Base-by-base conservation (phyloP, 176 grass and related monocot species). In the Lolium perenne region DNA sequence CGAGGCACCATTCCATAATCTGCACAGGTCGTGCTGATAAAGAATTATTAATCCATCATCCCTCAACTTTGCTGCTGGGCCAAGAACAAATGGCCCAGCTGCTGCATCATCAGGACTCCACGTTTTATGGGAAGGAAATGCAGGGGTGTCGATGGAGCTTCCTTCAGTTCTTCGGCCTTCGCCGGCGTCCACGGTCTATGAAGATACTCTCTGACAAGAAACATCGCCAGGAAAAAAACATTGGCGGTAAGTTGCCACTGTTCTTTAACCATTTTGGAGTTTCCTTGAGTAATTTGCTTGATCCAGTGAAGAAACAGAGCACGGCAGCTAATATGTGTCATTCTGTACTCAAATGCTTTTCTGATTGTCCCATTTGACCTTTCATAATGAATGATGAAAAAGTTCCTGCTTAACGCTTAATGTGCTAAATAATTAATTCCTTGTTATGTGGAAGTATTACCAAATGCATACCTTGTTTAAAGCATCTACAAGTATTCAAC, bases 91-190 rank as follows among this genome's bases (percentile, higher is more conserved):
- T 91, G 90, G 77, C 77, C 82, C 79, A 80, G 88, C 55, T 92
- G 45, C 80, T 93, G 78, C 86, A 91, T 76, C 91, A 93, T 61
- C 91, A 97, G 78, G 89, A 97, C 2, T 82, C 91, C 0, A 55
- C 15, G 2, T 66, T 91, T 35, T 88, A 91, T 70, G 83, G 89
- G 57, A 97, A 94, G 86, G 87, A 93, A 68, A 62, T 89, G 55
- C 50, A 87, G 10, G 89, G 95, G 58, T 65, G 82, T 56, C 70
- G 67, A 72, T 95, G 91, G 91, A 73, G 92, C 79, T 87, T 94
- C 45, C 79, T 94, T 86, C 91, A 95, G 47, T 93, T 94, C 72
- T 94, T 97, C 11, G 91, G 93, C 66, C 92, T 93, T 70, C 91
- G 90, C 47, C 80, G 62, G 20, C 87, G 11, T 74, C 43, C 89